phyloP scores from a whole-genome alignment of 1,284 basidiomycete species.

The Heterobasidion irregulare region DNA sequence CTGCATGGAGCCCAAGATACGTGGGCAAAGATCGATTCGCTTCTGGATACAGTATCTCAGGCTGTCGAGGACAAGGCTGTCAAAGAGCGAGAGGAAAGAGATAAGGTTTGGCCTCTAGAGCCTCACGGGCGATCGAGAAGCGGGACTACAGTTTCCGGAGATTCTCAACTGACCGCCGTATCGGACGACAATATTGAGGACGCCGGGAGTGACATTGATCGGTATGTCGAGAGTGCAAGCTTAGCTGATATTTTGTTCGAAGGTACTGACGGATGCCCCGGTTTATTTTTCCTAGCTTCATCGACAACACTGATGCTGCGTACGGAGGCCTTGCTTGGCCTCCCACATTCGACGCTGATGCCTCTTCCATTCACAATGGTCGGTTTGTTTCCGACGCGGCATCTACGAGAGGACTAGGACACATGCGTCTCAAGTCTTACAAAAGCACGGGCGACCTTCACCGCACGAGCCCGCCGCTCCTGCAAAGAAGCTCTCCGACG shows the following conservation, averaged over 20 bases:
- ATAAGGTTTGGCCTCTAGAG: neutral
- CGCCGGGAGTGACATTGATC: neutral
- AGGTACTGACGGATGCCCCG: neutral
- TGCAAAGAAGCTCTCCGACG: neutral
- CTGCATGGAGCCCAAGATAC: slow-evolving; percentile 36
- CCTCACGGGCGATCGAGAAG: slow-evolving; percentile 6
- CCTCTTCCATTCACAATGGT: too few relatives aligned
- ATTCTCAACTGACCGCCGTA: slow-evolving; percentile 8
- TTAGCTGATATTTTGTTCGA: neutral
- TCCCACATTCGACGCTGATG: too few relatives aligned
- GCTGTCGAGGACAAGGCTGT: slow-evolving; percentile 33
- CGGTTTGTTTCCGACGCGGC: neutral
- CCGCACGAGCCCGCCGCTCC: neutral
- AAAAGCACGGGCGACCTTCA: slow-evolving; percentile 13
- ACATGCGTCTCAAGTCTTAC: slow-evolving; percentile 9
- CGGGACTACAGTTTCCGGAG: slow-evolving; percentile 8
- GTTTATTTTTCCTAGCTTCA: neutral
- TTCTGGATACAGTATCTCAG: slow-evolving; percentile 30
- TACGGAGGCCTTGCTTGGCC: slow-evolving; percentile 1
- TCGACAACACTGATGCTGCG: neutral
- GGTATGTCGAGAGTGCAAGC: neutral
- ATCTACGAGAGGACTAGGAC: neutral
- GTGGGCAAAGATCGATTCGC: slow-evolving; percentile 20
- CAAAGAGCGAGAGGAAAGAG: neutral
- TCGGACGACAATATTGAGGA: neutral